Conservation (phyloP, 306 rosid species). For the Cyamopsis tetragonoloba region DNA sequence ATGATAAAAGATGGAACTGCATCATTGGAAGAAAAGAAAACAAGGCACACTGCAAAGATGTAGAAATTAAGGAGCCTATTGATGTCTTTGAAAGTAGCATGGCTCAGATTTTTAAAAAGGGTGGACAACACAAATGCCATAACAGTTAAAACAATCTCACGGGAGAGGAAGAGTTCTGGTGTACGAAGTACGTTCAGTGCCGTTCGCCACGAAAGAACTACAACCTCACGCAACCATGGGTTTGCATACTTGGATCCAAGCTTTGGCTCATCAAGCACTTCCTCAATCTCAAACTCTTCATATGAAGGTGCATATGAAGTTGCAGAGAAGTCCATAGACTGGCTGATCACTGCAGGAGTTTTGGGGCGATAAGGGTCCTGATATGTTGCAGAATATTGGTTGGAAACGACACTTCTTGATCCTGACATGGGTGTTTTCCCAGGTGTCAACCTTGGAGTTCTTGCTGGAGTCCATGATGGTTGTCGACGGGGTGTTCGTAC, state of each 20-base stretch:
- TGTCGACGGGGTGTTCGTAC: conserved; percentile 65
- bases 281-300: conserved; percentile 47
- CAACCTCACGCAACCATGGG: conserved; percentile 81
- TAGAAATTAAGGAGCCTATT: conserved; percentile 83
- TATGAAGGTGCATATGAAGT: conserved; percentile 41
- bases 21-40: conserved; percentile 90
- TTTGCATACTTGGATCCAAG: conserved; percentile 66
- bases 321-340: conserved; percentile 38
- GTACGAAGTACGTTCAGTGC: conserved; percentile 71
- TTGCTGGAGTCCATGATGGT: conserved; percentile 82
- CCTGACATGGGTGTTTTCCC: conserved; percentile 50
- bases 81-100: conserved; percentile 52
- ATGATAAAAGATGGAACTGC: conserved; percentile 87
- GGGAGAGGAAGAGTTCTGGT: conserved; percentile 83
- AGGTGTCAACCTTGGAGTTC: conserved; percentile 68
- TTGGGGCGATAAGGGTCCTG: conserved; percentile 33
- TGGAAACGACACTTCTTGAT: conserved; percentile 42
- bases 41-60: conserved; percentile 78
- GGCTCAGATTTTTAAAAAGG: conserved; percentile 49
- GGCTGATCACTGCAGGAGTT: conserved; percentile 33
- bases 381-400: conserved; percentile 50
- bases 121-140: conserved; percentile 75
- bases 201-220: conserved; percentile 76
- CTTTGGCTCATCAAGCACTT: conserved; percentile 50
- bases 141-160: conserved; percentile 73